phyloP scores from a whole-genome alignment of 495 filamentous ascomycete genomes.

The Aspergillus incahuasiensis region DNA sequence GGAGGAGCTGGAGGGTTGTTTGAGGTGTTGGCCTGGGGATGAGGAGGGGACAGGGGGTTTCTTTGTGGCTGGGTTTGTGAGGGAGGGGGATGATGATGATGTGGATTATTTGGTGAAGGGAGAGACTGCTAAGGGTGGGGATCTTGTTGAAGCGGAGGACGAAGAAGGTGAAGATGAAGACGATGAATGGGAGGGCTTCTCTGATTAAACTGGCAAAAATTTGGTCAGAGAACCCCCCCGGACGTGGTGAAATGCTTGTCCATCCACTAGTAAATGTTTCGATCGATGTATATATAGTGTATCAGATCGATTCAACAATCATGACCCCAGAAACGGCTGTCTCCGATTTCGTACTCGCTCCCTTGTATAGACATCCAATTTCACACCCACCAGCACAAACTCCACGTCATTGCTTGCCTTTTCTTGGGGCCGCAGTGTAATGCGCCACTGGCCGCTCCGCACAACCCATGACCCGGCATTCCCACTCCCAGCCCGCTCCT shows the following conservation, averaged over 20 bases:
- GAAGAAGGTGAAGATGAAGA: constrained; percentile 25
- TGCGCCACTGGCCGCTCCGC: constrained; percentile 73
- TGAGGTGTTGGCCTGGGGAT: constrained; percentile 75
- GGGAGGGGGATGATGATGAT: constrained; percentile 34
- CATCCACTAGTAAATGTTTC: not conserved
- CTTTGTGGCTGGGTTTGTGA: constrained; percentile 64
- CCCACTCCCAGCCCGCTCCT: constrained; percentile 18
- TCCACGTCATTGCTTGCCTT: constrained; percentile 41
- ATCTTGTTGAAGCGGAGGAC: constrained; percentile 15
- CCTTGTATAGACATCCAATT: constrained; percentile 68
- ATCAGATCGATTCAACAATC: too few species aligned
- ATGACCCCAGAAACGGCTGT: constrained; percentile 57
- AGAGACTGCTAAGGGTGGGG: not conserved
- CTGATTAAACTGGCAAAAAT: constrained; percentile 25
- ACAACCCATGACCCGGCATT: constrained; percentile 60
- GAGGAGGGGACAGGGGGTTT: constrained; percentile 73
- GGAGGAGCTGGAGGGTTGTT: constrained; percentile 65
- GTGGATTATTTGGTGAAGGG: not conserved
- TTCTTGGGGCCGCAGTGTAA: constrained; percentile 56
- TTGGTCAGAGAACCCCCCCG: not conserved
- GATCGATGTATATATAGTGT: constrained; percentile 1
- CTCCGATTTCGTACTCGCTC: constrained; percentile 64
- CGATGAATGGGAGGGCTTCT: constrained; percentile 46
- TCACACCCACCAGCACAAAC: constrained; percentile 70
- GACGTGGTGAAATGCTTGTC: not conserved